phyloP scores from a whole-genome alignment of 139 green algal genomes.

The Bryopsis sp. region DNA sequence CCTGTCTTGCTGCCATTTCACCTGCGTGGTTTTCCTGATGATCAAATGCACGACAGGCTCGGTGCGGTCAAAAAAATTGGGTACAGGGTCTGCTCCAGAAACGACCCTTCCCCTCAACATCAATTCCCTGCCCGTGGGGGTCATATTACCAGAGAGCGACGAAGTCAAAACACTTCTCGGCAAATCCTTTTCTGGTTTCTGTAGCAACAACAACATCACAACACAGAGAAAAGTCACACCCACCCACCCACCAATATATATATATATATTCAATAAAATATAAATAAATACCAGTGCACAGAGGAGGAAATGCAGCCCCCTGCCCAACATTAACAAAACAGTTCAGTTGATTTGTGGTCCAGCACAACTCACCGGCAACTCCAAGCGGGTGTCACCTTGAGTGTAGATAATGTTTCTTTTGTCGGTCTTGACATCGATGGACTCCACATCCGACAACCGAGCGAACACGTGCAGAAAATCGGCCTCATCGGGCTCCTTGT shows the following conservation, averaged over 20 bases:
- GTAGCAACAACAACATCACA: too few relatives aligned
- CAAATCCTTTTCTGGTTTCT: too few relatives aligned
- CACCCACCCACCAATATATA: too few relatives aligned
- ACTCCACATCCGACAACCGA: constrained; percentile 22
- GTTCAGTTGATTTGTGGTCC: not conserved
- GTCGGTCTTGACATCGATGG: constrained; percentile 18
- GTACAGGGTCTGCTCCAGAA: not conserved
- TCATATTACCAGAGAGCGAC: too few relatives aligned
- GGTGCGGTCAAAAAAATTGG: not conserved
- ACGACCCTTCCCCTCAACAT: constrained; percentile 16
- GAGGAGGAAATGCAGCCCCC: too few relatives aligned
- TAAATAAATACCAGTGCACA: too few relatives aligned
- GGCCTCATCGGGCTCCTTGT: too few relatives aligned
- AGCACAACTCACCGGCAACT: constrained; percentile 15
- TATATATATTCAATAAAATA: too few relatives aligned
- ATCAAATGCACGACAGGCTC: constrained; percentile 39
- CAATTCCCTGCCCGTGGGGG: too few relatives aligned
- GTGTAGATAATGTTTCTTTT: constrained; percentile 24
- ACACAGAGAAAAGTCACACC: too few relatives aligned
- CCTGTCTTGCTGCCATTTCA: constrained; percentile 19
- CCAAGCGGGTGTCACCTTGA: not conserved
- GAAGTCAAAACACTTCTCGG: too few relatives aligned
- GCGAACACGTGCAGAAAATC: constrained; percentile 28
- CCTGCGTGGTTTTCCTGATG: constrained; percentile 31
- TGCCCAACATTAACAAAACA: too few relatives aligned